phyloP scores from a whole-genome alignment of 179 eudicot genomes.

The Beta macrorhiza region DNA sequence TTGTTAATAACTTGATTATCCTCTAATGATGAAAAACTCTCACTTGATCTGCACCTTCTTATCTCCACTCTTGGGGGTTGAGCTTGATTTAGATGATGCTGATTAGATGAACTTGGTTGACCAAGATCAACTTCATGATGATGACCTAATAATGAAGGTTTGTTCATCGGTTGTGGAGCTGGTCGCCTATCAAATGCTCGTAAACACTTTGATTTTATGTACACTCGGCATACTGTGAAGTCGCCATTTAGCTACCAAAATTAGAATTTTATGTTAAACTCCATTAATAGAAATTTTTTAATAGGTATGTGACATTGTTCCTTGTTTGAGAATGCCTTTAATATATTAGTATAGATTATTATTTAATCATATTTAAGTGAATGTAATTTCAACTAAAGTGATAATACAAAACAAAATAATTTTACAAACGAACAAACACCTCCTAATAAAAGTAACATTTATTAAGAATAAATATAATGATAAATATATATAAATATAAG shows the following conservation, averaged over 20 bases:
- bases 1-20: neutral
- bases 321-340: too few relatives aligned
- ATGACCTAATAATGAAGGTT: neutral
- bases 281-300: too few relatives aligned
- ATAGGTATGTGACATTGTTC: too few relatives aligned
- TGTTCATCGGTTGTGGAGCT: constrained; percentile 12
- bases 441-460: too few relatives aligned
- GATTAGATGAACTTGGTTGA: constrained; percentile 13
- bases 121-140: neutral
- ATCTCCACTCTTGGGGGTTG: neutral
- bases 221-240: constrained; percentile 19
- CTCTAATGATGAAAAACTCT: constrained; percentile 9
- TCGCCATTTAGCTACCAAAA: constrained; percentile 18
- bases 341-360: too few relatives aligned
- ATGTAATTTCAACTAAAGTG: too few relatives aligned
- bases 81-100: neutral
- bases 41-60: neutral
- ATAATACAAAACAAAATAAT: too few relatives aligned
- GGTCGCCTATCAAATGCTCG: constrained; percentile 28
- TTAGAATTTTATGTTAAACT: too few relatives aligned
- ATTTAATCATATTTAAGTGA: too few relatives aligned
- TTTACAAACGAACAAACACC: too few relatives aligned
- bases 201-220: constrained; percentile 23
- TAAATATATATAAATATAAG: too few relatives aligned
- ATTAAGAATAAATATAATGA: too few relatives aligned